Base-by-base conservation (phyloP, 805 yeast genomes). In the Hanseniaspora jakobsenii region DNA sequence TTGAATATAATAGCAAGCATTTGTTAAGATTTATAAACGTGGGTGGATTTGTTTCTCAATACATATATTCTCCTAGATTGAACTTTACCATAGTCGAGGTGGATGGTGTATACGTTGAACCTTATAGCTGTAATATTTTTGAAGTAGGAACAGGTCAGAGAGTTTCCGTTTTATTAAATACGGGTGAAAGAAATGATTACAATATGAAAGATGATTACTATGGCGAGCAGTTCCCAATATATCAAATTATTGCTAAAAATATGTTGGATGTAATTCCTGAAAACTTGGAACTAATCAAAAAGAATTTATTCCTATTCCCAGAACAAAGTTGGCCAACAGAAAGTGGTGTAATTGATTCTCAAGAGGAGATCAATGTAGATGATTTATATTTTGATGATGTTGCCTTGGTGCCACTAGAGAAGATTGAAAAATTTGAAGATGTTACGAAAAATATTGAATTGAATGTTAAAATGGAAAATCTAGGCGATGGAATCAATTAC, bases 61-160 rank as follows among this genome's bases (percentile, higher is more conserved):
- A 72, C 55, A 52, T 81, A 21, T 70, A 69, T 39, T 61, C 81
- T 47, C 85, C 81, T 55, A 86, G 73, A 55, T 87, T 81, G 61
- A 73, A 69, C n/a, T 64, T 81, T 54, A 73, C 75, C 12, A 69
- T 81, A 27, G 80, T 81, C 26, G 91, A 80, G 57, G 74, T 78
- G 21, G 93, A 81, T 56, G 91, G 93, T 44, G 71, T 76, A 16
- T 75, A 68, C 47, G 77, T 77, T 21, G 67, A 77, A 49, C 82
- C 82, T 2, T 65, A 66, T 38, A 64, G 60, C 2, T 71, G 79
- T 4, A 69, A 73, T 24, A 65, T 73, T 57, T 51, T 80, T 24
- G 78, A 80, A 55, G 54, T 81, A 30, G 70, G 89, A 0, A 85
- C 81, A 17, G 95, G 89, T 8, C 95, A 87, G 63, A 67, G 96